These are phyloP conservation scores for Vitis rotundifolia DNA, from an alignment of 164 flowering plant species.

Conservation along the genomic window DNA sequence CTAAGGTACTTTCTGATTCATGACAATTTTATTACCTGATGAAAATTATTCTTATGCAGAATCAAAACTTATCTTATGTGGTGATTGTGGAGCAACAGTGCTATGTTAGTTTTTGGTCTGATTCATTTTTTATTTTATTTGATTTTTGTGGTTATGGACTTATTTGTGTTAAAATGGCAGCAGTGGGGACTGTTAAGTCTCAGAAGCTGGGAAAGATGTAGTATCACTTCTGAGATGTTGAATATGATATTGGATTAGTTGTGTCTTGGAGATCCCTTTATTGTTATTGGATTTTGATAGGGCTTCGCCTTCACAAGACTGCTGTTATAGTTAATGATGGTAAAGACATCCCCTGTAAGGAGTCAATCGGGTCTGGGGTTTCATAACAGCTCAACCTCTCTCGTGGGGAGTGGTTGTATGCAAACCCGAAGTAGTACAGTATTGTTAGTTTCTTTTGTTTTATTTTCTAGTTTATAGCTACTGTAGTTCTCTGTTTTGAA, in stretches of 20 bases:
- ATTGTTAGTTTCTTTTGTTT: too few relatives aligned
- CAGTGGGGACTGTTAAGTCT: background rate
- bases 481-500: too few relatives aligned
- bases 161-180: background rate
- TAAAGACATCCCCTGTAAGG: too few relatives aligned
- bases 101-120: background rate
- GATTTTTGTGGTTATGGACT: background rate
- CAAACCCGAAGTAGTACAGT: too few relatives aligned
- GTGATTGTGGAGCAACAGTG: background rate
- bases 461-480: too few relatives aligned
- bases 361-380: too few relatives aligned
- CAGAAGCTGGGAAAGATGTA: background rate
- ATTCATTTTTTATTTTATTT: background rate
- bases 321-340: too few relatives aligned
- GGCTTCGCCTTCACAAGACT: too few relatives aligned
- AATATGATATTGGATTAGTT: background rate
- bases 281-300: too few relatives aligned
- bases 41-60: background rate
- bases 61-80: background rate
- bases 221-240: background rate
- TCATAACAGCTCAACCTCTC: too few relatives aligned
- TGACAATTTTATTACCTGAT: background rate
- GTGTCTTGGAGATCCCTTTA: background rate
- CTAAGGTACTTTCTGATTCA: conserved; percentile 45
- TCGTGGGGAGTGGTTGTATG: too few relatives aligned